Percentiles rank a stretch among this genome's conserved stretches.
Conservation (phyloP, 768 basidiomycete genomes). For the Kwoniella mangroviensis region DNA sequence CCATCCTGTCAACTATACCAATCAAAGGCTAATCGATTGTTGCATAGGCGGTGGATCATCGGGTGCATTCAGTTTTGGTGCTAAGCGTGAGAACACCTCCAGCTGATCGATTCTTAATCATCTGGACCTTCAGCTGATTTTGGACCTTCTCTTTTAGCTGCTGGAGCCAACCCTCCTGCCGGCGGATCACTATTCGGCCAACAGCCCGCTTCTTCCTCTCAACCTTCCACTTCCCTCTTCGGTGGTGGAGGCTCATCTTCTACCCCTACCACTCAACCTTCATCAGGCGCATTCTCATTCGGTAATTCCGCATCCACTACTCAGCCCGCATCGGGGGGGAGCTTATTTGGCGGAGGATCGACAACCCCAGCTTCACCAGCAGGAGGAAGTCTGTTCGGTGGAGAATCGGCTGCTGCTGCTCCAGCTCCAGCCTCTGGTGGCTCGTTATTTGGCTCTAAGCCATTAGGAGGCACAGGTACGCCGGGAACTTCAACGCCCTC, state of each 20-base stretch:
- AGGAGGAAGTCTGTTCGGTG: constrained; percentile 28
- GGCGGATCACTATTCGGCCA: constrained; percentile 33
- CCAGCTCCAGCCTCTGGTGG: constrained; percentile 14
- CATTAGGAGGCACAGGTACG: constrained; percentile 6
- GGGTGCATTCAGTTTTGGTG: constrained; percentile 33
- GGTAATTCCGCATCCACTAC: constrained; percentile 16
- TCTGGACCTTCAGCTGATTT: background rate
- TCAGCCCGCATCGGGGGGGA: constrained; percentile 20
- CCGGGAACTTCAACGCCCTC: constrained; percentile 19
- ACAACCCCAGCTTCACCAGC: constrained; percentile 10
- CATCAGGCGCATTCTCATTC: constrained; percentile 23
- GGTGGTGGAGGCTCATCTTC: constrained; percentile 12
- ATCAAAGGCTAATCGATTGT: background rate
- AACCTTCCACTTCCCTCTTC: constrained; percentile 25
- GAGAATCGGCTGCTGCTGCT: constrained; percentile 17
- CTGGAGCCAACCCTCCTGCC: constrained; percentile 25
- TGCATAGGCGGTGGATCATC: constrained; percentile 15
- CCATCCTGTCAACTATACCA: background rate
- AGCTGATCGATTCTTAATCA: background rate
- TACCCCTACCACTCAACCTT: constrained; percentile 12
- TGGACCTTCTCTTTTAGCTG: constrained; percentile 9
- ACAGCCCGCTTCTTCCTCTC: constrained; percentile 11
- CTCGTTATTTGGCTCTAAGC: constrained; percentile 29
- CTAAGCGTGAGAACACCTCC: constrained; percentile 20
- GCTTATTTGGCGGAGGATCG: constrained; percentile 22